Percentiles rank a stretch among this genome's conserved stretches.
These are phyloP conservation scores for Ophiostoma angusticollis DNA, from an alignment of 2,329 filamentous ascomycete species.

Conservation along the genomic window DNA sequence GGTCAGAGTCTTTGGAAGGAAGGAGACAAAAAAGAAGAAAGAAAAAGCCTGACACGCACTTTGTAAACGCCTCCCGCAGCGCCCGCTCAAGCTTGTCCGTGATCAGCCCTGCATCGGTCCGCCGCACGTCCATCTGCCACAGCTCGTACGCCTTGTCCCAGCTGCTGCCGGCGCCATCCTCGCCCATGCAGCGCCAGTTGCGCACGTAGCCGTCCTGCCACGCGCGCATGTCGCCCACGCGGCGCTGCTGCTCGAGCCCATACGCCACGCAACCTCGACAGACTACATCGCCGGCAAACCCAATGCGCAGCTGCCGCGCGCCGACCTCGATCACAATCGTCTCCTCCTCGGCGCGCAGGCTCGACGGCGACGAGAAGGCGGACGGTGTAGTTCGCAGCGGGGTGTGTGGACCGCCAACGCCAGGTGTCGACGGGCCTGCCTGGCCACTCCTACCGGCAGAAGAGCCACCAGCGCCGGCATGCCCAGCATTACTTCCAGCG, in stretches of 20 bases:
- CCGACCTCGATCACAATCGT: slow-evolving; percentile 73
- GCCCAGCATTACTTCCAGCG: slow-evolving; percentile 5
- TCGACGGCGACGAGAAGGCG: slow-evolving; percentile 44
- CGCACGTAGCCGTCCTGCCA: slow-evolving; percentile 46
- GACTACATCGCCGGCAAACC: slow-evolving; percentile 71
- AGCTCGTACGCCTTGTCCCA: slow-evolving; percentile 61
- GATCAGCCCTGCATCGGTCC: slow-evolving; percentile 64
- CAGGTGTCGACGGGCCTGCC: slow-evolving; percentile 11
- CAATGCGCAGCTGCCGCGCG: slow-evolving; percentile 62
- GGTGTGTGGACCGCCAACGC: slow-evolving; percentile 41
- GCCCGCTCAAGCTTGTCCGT: slow-evolving; percentile 78
- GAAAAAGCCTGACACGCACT: slow-evolving; percentile 42
- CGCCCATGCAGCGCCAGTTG: slow-evolving; percentile 28
- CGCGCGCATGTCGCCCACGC: slow-evolving; percentile 68
- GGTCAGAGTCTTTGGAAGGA: neutral
- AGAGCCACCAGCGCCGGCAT: neutral
- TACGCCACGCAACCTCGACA: slow-evolving; percentile 63
- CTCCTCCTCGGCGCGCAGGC: slow-evolving; percentile 68
- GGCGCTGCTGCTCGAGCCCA: slow-evolving; percentile 60
- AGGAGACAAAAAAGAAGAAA: neutral
- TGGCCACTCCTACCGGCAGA: slow-evolving; percentile 12
- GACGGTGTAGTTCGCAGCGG: slow-evolving; percentile 42
- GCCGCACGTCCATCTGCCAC: slow-evolving; percentile 63
- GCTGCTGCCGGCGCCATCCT: slow-evolving; percentile 21
- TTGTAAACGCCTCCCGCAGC: slow-evolving; percentile 69